A percentile compares a stretch with the other conserved stretches of the same genome.
Conservation (phyloP, 73 alveolate genomes). For the Tetrahymena elliotti region DNA sequence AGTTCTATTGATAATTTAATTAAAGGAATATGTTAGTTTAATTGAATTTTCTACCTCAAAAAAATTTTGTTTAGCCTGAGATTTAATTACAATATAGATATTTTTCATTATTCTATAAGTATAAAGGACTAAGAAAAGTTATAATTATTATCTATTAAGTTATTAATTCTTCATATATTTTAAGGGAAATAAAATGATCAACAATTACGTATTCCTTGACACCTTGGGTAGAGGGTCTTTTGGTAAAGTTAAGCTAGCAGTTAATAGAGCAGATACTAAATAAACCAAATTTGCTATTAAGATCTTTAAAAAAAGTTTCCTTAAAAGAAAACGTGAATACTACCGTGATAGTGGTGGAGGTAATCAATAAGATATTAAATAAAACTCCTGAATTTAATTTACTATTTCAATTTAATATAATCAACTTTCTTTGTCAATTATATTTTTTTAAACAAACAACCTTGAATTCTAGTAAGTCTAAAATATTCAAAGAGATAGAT, state of each 20-base stretch:
- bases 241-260: slow-evolving; percentile 42
- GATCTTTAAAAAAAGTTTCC: slow-evolving; percentile 19
- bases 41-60: background rate
- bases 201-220: slow-evolving; percentile 14
- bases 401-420: background rate
- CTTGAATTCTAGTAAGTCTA: too few relatives aligned
- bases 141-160: background rate
- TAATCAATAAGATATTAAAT: too few relatives aligned
- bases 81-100: background rate
- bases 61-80: background rate
- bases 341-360: slow-evolving; percentile 76
- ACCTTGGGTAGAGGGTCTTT: slow-evolving; percentile 26
- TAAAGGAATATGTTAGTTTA: too few relatives aligned
- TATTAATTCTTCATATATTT: background rate
- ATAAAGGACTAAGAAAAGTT: too few relatives aligned
- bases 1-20: background rate
- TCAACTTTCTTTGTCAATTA: background rate
- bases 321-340: slow-evolving; percentile 22
- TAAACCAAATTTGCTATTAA: slow-evolving; percentile 18
- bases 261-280: background rate
- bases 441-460: too few relatives aligned
- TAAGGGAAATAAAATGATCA: slow-evolving; percentile 19
- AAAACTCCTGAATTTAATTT: background rate
- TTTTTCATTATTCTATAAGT: background rate
- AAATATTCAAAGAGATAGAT: too few relatives aligned